These are phyloP conservation scores for Brasenia schreberi DNA, from an alignment of 164 flowering plant genomes.

Conservation along the genomic window DNA sequence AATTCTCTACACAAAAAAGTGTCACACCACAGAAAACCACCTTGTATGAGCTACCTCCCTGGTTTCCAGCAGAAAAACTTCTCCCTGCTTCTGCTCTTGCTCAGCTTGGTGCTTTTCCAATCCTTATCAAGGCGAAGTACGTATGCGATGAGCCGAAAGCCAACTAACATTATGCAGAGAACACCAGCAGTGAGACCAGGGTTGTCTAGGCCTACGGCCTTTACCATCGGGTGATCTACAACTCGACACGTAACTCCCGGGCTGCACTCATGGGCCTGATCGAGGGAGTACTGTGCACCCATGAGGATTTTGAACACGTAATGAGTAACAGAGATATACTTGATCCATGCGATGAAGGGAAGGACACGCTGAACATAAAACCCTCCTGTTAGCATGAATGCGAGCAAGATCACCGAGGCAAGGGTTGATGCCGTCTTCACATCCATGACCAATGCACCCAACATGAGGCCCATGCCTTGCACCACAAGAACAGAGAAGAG, in stretches of 20 bases:
- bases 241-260: neutral
- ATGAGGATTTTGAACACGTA: conserved; percentile 3
- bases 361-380: conserved; percentile 5
- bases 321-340: conserved; percentile 5
- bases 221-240: conserved; percentile 23
- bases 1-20: too few relatives aligned
- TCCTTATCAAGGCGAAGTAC: neutral
- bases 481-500: neutral
- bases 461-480: conserved; percentile 2
- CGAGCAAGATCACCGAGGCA: conserved; percentile 4
- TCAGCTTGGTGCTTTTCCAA: neutral
- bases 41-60: too few relatives aligned
- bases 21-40: too few relatives aligned
- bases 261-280: conserved; percentile 7
- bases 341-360: conserved; percentile 6
- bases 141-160: neutral
- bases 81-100: neutral
- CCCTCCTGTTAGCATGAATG: conserved; percentile 5
- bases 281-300: conserved; percentile 22
- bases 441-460: conserved; percentile 7
- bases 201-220: neutral
- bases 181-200: neutral
- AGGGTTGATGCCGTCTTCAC: conserved; percentile 3
- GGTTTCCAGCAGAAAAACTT: neutral
- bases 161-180: conserved; percentile 1